Evolutionary conservation across 2,329 filamentous ascomycete genomes (phyloP), one percentile per base, ranked within the genome.

Genomic region (Plectosphaerella cucumerina): DNA sequence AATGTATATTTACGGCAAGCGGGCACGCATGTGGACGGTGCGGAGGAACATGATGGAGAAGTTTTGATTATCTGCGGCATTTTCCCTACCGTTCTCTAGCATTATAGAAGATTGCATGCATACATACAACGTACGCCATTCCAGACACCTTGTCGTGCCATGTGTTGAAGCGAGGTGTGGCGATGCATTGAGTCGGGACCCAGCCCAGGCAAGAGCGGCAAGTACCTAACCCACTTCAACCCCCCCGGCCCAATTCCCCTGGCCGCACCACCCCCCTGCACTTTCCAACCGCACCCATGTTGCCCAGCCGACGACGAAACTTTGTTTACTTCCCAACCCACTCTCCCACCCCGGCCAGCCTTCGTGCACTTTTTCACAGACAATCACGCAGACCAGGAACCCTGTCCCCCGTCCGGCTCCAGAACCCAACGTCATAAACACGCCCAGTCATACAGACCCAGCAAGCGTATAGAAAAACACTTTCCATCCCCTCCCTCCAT

Each of bases 1-100:
- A 1, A 90, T 97, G 87, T 97, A 93, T 65, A 89, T 97, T 18
- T 97, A 84, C 62, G 93, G 93, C 17, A 97, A 97, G 76, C 75
- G 91, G 50, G 85, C 87, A 15, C 78, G 93, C n/a, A 96, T 97
- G 90, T 97, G 92, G 93, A 97, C 92, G 1, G 89, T 92, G 11
- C 76, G 89, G 56, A 89, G 80, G 77, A 90, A 89, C 58, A 72
- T 96, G 56, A 92, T 96, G 87, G 90, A 95, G 78, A 89, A 84
- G 63, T 87, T 74, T 51, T 74, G 39, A 42, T 17, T 18, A 14
- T 39, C 14, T 39, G 35, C 35, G 14, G 14, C 17, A 42, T 18
- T 18, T 18, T 12, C 18, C n/a, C 26, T 31, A 31, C 26, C 26
- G 3, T 31, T 31, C 26, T 31, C 26, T 31, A 8, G 39, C 39